Base-by-base conservation (phyloP, 2,329 filamentous ascomycete species). In the Aspergillus candidus region DNA sequence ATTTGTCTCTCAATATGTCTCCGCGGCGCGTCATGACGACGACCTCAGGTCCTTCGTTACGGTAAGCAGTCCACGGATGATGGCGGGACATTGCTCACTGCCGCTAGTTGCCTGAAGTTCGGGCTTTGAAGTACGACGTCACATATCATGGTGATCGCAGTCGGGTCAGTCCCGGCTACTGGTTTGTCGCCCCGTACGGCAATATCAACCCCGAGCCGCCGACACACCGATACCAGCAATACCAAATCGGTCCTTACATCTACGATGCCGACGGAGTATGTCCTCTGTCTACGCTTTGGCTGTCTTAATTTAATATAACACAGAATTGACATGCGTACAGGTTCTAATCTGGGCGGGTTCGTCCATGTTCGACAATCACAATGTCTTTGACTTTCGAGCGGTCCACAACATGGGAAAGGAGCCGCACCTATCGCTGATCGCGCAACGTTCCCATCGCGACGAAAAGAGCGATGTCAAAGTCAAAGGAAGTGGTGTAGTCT, bases 291-390 rank as follows among this genome's bases (percentile, higher is more conserved):
- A 27, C 8, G 22, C 8, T 10, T 27, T 10, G 6, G 22, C 22
- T 27, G 22, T 27, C 1, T 7, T 2, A 27, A 10, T 7, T 7
- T 2, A 27, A 10, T 7, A 27, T 27, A 8, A 10, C 2, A 10
- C 7, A 7, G 3, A 27, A 7, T 10, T 27, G 22, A 27, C 22
- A 27, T 27, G 7, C 6, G 22, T 27, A 27, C 22, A 27, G 22
- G 22, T 27, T 58, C 64, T 77, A 34, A 58, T 76, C 17, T 77
- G 72, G 68, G 69, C 69, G 13, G 72, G 73, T 22, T 72, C 71
- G 22, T 69, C 69, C 44, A 58, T 67, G 41, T 66, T 65, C 46
- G 69, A 73, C 29, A 73, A 74, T 11, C 69, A 67, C 40, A 73
- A 71, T 36, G 63, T 67, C 37, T 73, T 75, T 57, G 68, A 71